These are phyloP conservation scores for Hypoxylon rubiginosum DNA, from an alignment of 2,329 filamentous ascomycete genomes.

Conservation along the genomic window DNA sequence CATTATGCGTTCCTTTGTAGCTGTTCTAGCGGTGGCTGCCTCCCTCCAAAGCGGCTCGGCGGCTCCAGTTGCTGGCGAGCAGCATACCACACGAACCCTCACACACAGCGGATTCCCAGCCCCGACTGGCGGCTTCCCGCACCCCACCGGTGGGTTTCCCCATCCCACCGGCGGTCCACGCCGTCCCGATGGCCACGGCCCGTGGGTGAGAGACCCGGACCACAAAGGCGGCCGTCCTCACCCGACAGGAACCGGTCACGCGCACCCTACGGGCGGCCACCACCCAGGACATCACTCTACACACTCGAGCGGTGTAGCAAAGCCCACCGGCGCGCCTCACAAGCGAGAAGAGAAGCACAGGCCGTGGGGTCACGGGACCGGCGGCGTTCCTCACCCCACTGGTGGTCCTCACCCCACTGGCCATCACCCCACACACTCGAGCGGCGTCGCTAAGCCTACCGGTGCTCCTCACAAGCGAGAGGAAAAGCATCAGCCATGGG, in stretches of 20 bases:
- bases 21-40: slow-evolving; percentile 33
- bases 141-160: slow-evolving; percentile 22
- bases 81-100: neutral
- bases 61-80: slow-evolving; percentile 21
- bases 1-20: slow-evolving; percentile 38
- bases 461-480: neutral
- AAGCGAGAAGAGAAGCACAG: slow-evolving; percentile 9
- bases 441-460: neutral
- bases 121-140: slow-evolving; percentile 2
- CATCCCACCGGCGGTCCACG: slow-evolving; percentile 1
- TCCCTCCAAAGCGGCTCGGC: slow-evolving; percentile 31
- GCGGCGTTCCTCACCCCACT: neutral
- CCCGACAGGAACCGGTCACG: neutral
- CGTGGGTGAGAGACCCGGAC: slow-evolving; percentile 21
- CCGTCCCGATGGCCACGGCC: neutral
- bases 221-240: slow-evolving; percentile 9
- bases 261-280: slow-evolving; percentile 2
- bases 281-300: slow-evolving; percentile 1
- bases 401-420: slow-evolving; percentile 8
- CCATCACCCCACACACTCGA: slow-evolving; percentile 5
- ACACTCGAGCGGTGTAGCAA: neutral
- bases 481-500: slow-evolving; percentile 19
- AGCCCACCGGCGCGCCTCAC: neutral
- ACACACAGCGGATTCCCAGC: slow-evolving; percentile 4
- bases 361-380: slow-evolving; percentile 9